Evolutionary conservation across 73 alveolate genomes (phyloP).

Genomic region (Paramecium octaurelia): DNA sequence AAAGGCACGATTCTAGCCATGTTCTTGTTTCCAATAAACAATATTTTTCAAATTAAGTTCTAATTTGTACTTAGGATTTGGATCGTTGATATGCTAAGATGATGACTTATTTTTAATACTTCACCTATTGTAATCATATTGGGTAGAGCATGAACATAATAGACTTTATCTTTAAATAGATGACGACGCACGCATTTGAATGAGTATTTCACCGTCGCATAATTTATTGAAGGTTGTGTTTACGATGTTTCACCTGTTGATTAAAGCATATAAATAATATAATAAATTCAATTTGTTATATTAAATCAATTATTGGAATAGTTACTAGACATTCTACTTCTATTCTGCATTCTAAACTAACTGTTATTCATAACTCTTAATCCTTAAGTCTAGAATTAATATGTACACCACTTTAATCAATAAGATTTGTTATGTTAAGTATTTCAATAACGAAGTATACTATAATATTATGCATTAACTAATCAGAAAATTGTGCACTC

Average conservation of each 20-base stretch:
- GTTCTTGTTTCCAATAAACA: slow-evolving; percentile 27
- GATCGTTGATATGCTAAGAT: neutral
- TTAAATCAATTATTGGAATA: neutral
- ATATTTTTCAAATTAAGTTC: neutral
- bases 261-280: neutral
- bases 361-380: neutral
- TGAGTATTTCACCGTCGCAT: neutral
- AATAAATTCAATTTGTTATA: neutral
- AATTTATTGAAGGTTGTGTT: neutral
- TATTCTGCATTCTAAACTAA: neutral
- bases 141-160: neutral
- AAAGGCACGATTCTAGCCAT: neutral
- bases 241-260: neutral
- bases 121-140: neutral
- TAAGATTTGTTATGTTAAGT: too few relatives aligned
- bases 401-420: too few relatives aligned
- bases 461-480: neutral
- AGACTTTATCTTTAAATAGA: neutral
- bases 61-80: slow-evolving; percentile 20
- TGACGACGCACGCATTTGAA: slow-evolving; percentile 25
- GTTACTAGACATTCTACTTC: neutral
- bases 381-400: too few relatives aligned
- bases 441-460: neutral
- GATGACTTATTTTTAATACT: neutral
- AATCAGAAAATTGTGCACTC: neutral